Evolutionary conservation across 495 filamentous ascomycete genomes (phyloP), one percentile per base, ranked within the genome.

Genomic region (Penicillium arizonense): DNA sequence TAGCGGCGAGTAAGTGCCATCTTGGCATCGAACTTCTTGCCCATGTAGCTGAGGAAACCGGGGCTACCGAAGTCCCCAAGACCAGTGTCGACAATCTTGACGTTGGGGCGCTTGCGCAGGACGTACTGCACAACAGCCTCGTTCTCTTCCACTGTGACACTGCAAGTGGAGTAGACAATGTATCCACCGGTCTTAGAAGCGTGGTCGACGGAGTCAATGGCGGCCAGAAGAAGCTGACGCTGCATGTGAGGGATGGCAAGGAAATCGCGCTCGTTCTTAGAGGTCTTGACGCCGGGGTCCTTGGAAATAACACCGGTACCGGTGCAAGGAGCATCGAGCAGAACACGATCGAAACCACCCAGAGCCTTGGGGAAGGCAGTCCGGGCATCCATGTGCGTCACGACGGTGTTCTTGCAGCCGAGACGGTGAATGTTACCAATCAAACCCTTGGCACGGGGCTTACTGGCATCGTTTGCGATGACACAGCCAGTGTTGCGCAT

Each of bases 401-500:
- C 90, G 56, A 98, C 86, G 21, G 87, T 89, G 73, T 98, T 98
- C 65, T 90, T 89, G 58, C 83, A 89, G 33, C 94, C 94, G 5
- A 98, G 82, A 70, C 94, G 90, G 71, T 97, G 92, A 57, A 97
- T 90, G 74, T 98, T 98, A 73, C 94, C 94, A 61, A 97, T 96
- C 52, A 98, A 69, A 88, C 89, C 95, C 75, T 96, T 97, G 24
- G 93, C 81, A 81, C 94, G 89, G 34, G 83, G 69, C 63, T 96
- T 96, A 78, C 88, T 96, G 65, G 85, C 83, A 84, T 98, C 94
- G 75, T 97, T 97, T 59, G 94, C 94, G 67, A 97, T 94, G 44
- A 98, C 87, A 55, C 84, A 88, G 45, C 94, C 94, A 1, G 95
- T 97, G 72, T 98, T 98, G 69, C 93, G 95, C 94, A 98, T 97